Evolutionary conservation across 257 asterid species (phyloP).

Genomic region (Ehretia macrophylla): DNA sequence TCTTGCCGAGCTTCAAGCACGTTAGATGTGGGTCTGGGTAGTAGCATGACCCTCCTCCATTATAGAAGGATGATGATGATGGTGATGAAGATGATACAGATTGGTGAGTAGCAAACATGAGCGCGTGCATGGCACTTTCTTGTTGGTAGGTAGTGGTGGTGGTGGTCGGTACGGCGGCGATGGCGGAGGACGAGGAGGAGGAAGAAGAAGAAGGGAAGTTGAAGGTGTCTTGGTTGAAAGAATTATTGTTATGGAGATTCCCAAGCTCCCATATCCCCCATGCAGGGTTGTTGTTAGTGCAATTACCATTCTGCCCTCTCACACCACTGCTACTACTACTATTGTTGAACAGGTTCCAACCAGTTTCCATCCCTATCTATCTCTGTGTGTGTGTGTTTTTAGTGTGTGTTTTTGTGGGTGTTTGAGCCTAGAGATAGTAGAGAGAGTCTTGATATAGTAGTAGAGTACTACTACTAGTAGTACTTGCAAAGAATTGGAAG

Average conservation of each 20-base stretch:
- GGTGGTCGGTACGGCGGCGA: neutral
- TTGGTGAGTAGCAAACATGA: constrained; percentile 5
- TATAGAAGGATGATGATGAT: neutral
- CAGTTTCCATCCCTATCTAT: constrained; percentile 37
- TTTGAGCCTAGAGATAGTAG: neutral
- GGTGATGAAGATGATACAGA: neutral
- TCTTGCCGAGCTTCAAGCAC: constrained; percentile 58
- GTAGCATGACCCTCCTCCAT: constrained; percentile 2
- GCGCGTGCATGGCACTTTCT: constrained; percentile 15
- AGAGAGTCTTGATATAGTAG: neutral
- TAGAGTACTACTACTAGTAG: constrained; percentile 3
- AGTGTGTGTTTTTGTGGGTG: constrained; percentile 18
- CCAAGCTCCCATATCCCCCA: constrained; percentile 30
- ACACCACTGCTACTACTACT: neutral
- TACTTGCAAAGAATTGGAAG: no score
- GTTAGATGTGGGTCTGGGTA: constrained; percentile 40
- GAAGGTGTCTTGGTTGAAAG: neutral
- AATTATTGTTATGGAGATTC: neutral
- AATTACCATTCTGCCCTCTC: constrained; percentile 16
- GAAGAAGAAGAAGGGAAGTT: neutral
- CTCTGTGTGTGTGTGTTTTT: neutral
- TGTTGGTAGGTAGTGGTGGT: neutral
- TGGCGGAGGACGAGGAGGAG: constrained; percentile 3
- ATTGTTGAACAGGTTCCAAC: constrained; percentile 34
- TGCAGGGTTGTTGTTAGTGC: constrained; percentile 22